Evolutionary conservation across 1,284 basidiomycete species (phyloP), one percentile per base, ranked within the genome.

Genomic region (Malassezia japonica): DNA sequence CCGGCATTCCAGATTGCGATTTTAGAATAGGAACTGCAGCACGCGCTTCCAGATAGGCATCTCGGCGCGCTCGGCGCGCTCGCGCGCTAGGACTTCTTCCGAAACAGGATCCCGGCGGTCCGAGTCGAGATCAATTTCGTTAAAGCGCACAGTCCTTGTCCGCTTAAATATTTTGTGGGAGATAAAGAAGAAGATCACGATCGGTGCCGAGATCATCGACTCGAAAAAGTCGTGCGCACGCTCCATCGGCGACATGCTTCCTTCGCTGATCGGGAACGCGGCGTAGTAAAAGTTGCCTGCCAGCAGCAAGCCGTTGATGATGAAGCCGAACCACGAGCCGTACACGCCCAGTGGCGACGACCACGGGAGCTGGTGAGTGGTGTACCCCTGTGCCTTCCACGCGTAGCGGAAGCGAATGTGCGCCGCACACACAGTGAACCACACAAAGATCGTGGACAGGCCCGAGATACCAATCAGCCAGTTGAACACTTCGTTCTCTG

Each of bases 401-500:
- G 77, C 78, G 32, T 50, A 38, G 6, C 50, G 50, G 50, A 53
- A 53, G 39, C 77, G 75, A 42, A 77, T 74, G 64, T 72, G 63
- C 16, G 57, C 58, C n/a, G 56, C 51, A 43, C 60, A 67, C 39
- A 65, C 50, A 38, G 56, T 57, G 23, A 57, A 49, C 63, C 63
- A 78, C 38, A 76, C 75, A 71, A 78, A 76, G 58, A 79, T 75
- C 16, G 77, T 77, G 7, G 76, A 76, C 3, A 79, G 74, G 64
- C 78, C 78, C 18, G 75, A 76, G 9, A 78, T 65, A 33, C 76
- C 77, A 15, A 78, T 61, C 6, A 79, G 69, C 77, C 78, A 78
- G 60, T 61, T 21, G 58, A 61, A 75, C 53, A 77, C 57, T 73
- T 72, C 43, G 52, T 47, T 54, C 46, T 57, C 52, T 60, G 50